Base-by-base conservation (phyloP, 2,329 filamentous ascomycete genomes). In the Penicillium sp. region DNA sequence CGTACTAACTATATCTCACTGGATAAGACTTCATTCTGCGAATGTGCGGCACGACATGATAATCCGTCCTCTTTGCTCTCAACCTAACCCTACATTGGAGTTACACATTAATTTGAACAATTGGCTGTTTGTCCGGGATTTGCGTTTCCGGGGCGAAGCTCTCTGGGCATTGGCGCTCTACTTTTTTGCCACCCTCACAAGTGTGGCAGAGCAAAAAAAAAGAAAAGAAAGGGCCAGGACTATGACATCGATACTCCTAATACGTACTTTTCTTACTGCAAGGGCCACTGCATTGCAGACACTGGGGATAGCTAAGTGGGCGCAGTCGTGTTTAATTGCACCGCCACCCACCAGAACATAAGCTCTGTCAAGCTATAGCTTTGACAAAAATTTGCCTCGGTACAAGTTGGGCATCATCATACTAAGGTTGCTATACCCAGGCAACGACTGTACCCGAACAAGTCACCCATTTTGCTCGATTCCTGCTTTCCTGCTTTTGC, bases 1-100 rank as follows among this genome's bases (percentile, higher is more conserved):
- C 75, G 39, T 71, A 29, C 72, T 74, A 61, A 78, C 72, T 38
- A 65, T 66, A 65, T 66, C 21, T 66, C 39, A 36, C 35, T 53
- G 72, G 71, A 64, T 74, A 75, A 52, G 73, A 74, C 59, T 62
- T 74, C 39, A 70, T 73, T 51, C 58, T 74, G 25, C 67, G 70
- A 25, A 61, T 73, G 27, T 72, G 70, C 44, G 72, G 71, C 42
- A 73, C 72, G 41, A 75, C 73, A 9, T 68, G 70, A 53, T 74
- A 65, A 59, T 47, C 25, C 13, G 23, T 15, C 39, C 23, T 38
- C 23, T 38, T 48, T 15, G 38, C 15, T 25, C 31, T 15, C 23
- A 45, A 29, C 39, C 42, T 43, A 49, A 23, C 27, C 21, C 27
- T 45, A 31, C 55, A 42, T 49, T 35, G 31, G 47, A 27, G 41